phyloP scores from a whole-genome alignment of 257 asterid species.

The Przewalskia tangutica region DNA sequence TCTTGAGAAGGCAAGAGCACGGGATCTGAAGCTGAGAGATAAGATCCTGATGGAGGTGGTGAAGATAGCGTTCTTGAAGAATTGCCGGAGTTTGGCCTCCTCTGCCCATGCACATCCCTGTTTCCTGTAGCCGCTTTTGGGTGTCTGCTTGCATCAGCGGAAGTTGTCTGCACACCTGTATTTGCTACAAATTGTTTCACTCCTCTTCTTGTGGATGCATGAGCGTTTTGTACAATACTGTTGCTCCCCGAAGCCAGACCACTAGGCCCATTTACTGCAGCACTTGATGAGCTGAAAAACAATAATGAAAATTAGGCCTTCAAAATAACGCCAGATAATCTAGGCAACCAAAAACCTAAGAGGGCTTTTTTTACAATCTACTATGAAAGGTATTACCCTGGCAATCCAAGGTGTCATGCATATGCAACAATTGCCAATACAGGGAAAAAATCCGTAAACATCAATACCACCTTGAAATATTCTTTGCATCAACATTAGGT shows the following conservation, averaged over 20 bases:
- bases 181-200: constrained; percentile 5
- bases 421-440: neutral
- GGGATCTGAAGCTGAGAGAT: constrained; percentile 39
- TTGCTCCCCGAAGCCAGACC: constrained; percentile 28
- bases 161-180: constrained; percentile 19
- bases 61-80: constrained; percentile 20
- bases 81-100: constrained; percentile 21
- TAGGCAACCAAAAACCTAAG: neutral
- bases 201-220: constrained; percentile 14
- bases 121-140: constrained; percentile 12
- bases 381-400: neutral
- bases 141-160: constrained; percentile 22
- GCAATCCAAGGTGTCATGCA: neutral
- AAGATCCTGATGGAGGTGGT: constrained; percentile 28
- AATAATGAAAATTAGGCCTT: neutral
- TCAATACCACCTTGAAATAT: constrained; percentile 41
- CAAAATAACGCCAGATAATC: neutral
- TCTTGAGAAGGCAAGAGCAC: constrained; percentile 40
- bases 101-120: constrained; percentile 21
- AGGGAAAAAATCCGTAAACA: neutral
- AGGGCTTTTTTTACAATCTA: neutral
- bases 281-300: constrained; percentile 44
- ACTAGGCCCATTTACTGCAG: constrained; percentile 39
- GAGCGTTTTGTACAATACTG: constrained; percentile 19
- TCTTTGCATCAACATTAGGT: constrained; percentile 35